Base-by-base conservation (phyloP, 371 early-diverging fungal species). In the Batkoa obscura region DNA sequence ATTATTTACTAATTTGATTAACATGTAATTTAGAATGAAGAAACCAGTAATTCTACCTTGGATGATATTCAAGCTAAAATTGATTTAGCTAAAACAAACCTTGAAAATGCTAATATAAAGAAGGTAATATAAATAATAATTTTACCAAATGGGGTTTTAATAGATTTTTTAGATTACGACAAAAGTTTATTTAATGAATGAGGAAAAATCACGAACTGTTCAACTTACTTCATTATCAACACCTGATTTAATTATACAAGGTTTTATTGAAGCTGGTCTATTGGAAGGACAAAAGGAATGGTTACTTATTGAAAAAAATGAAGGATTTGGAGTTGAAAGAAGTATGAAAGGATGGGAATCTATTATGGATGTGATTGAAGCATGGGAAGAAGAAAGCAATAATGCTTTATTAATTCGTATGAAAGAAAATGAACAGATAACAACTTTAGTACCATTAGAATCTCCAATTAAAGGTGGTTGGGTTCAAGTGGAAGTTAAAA, bases 341-440 rank as follows among this genome's bases (percentile, higher is more conserved):
- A 84, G 86, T 17, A 58, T 90, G 15, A 69, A 80, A 36, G 78
- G 81, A 56, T 88, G 85, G 84, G 90, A 88, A 65, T 71, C 79
- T 36, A 78, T 88, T 23, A 72, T 80, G 52, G 75, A 79, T 59
- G 66, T 83, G 3, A 63, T 86, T 6, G 71, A 71, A 37, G 63
- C 73, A n/a, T 88, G 87, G 88, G 87, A 84, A 43, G 66, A 64
- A 9, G 70, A 77, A 45, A 68, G 71, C 53, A 66, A 66, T 35
- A 86, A 86, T 65, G 80, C 77, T 23, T 65, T 90, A 36, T 61
- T 88, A 3, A 41, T 55, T 30, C 39, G 43, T n/a, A 13, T 17
- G 17, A 17, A 43, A 10, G 31, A 41, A 31, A 17, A 17, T n/a
- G 43, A 55, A 30, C 3, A 43, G 8, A 15, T 38, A 5, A 55